phyloP scores from a whole-genome alignment of 129 eudicot genomes.

The Erigeron canadensis region DNA sequence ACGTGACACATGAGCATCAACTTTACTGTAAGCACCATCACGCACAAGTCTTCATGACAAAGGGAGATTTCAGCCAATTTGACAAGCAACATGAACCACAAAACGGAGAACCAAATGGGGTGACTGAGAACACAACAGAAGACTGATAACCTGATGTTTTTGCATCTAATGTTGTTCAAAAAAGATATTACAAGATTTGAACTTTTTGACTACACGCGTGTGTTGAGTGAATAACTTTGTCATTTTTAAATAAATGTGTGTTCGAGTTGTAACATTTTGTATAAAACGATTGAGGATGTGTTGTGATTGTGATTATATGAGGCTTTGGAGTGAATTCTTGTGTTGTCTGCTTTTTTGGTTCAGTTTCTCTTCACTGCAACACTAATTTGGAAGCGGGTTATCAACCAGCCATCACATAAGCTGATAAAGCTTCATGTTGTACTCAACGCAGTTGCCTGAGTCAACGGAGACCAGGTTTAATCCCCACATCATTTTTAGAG shows the following conservation, averaged over 20 bases:
- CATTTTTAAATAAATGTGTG: conserved; percentile 22
- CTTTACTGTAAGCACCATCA: conserved; percentile 71
- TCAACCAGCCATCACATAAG: not conserved
- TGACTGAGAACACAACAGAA: conserved; percentile 52
- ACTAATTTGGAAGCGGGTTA: too few relatives aligned
- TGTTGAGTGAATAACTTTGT: conserved; percentile 36
- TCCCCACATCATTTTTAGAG: too few relatives aligned
- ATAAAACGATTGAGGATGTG: conserved; percentile 36
- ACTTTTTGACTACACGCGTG: conserved; percentile 17
- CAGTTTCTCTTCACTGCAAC: not conserved
- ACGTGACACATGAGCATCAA: conserved; percentile 65
- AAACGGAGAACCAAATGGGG: conserved; percentile 30
- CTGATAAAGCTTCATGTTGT: too few relatives aligned
- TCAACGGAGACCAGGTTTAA: too few relatives aligned
- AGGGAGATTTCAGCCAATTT: conserved; percentile 62
- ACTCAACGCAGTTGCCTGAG: too few relatives aligned
- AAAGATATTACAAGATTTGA: conserved; percentile 28
- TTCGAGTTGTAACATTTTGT: conserved; percentile 27
- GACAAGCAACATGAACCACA: conserved; percentile 39
- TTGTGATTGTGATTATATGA: conserved; percentile 34
- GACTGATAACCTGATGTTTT: conserved; percentile 19
- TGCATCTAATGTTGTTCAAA: conserved; percentile 26
- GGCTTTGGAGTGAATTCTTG: conserved; percentile 30
- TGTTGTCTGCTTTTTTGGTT: not conserved
- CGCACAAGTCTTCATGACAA: conserved; percentile 61